Conservation (phyloP, 495 filamentous ascomycete genomes). For the Hypoxylon lenormandii region DNA sequence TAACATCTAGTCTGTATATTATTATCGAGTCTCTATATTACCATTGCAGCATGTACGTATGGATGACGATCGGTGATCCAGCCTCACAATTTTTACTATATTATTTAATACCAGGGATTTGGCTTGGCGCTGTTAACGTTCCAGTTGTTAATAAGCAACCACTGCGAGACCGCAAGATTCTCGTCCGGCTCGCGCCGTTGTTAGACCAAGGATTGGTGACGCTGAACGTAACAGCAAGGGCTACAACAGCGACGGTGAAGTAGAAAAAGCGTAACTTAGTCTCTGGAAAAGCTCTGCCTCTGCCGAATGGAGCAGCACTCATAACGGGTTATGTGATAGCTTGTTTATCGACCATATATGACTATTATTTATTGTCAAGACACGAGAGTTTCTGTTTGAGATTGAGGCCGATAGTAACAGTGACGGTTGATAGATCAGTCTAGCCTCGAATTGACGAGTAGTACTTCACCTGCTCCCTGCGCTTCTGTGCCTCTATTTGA, state of each 20-base stretch:
- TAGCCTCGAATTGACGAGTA: slow-evolving; percentile 21
- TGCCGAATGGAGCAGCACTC: too few species aligned
- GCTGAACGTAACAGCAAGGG: slow-evolving; percentile 2
- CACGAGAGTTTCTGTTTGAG: slow-evolving; percentile 25
- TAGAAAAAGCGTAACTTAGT: background rate
- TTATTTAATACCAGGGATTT: slow-evolving; percentile 21
- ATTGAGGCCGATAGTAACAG: slow-evolving; percentile 37
- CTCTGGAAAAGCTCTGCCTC: slow-evolving; percentile 17
- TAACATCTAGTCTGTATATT: background rate
- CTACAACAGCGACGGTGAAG: background rate
- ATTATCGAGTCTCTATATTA: background rate
- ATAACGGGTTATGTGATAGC: too few species aligned
- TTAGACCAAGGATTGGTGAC: slow-evolving; percentile 3
- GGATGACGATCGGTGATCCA: slow-evolving; percentile 20
- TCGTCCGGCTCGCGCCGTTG: slow-evolving; percentile 29
- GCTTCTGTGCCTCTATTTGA: background rate
- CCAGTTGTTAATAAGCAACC: slow-evolving; percentile 7
- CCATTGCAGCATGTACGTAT: background rate
- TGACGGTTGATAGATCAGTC: slow-evolving; percentile 32
- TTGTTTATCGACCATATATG: slow-evolving; percentile 3
- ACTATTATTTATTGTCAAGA: slow-evolving; percentile 24
- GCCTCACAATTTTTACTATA: slow-evolving; percentile 14
- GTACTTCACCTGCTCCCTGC: slow-evolving; percentile 5
- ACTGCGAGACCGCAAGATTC: background rate
- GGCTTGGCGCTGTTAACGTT: slow-evolving; percentile 24